Evolutionary conservation across 257 asterid species (phyloP), one percentile per base, ranked within the genome.

Genomic region (Catharanthus roseus): DNA sequence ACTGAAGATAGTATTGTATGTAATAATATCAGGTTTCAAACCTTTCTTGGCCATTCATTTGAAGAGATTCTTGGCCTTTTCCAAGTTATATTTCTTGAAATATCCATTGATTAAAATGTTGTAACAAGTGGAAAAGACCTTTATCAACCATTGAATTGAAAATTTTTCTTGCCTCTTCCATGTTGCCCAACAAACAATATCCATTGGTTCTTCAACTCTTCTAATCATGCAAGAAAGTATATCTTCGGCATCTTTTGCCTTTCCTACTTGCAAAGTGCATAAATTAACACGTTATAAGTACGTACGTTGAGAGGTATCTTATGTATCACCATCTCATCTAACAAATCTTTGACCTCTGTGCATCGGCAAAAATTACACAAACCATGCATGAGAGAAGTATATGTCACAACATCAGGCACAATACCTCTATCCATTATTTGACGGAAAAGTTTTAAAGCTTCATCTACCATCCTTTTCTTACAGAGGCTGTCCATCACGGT

Each of bases 191-290:
- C 56, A 58, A 24, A 41, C 79, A 68, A 10, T 61, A 75, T 38
- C 70, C 71, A 61, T 61, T 16, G 66, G 44, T 28, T 19, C 3
- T 15, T 60, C 44, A 29, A 23, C 66, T 6, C 1, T 60, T 0
- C 21, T 65, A 70, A 36, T 16, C 74, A 68, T 75, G 11, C 1
- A 1, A 8, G 8, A 1, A 2, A 58, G 10, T 21, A 60, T 8
- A 11, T 26, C 34, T 26, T 36, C 65, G 6, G 57, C 70, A 11
- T 47, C 56, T 6, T 44, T 9, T 0, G 61, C 53, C 62, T 16
- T 68, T 1, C 79, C 71, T 62, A 69, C 67, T 72, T 75, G 36
- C 77, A 71, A 64, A 67, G 53, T 1, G 78, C 71, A 67, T 82
- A 68, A 0, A 65, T 26, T 4, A 71, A 57, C 16, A 71, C 57